phyloP scores from a whole-genome alignment of 1,139 yeast species.

The Sugiyamaella xylanicola region DNA sequence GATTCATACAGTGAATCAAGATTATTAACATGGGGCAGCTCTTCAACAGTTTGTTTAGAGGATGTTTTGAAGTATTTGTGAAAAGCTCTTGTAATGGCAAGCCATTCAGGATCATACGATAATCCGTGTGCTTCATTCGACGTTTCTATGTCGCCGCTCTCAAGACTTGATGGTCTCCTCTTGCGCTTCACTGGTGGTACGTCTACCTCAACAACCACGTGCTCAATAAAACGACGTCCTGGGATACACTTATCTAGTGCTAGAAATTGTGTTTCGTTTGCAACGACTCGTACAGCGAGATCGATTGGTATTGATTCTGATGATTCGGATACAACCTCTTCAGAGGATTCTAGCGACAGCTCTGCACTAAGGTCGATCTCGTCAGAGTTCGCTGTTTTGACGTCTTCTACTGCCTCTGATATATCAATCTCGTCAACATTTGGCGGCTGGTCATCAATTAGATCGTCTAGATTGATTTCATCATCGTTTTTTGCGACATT shows the following conservation, averaged over 20 bases:
- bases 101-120: constrained; percentile 45
- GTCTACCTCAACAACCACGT: constrained; percentile 42
- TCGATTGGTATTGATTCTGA: no score
- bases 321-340: not conserved
- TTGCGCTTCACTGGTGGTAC: constrained; percentile 25
- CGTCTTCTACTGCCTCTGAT: no score
- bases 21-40: constrained; percentile 9
- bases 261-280: constrained; percentile 48
- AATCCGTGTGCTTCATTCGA: constrained; percentile 21
- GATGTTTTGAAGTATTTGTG: constrained; percentile 29
- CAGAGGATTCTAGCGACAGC: not conserved
- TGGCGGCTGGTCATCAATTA: constrained; percentile 5
- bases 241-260: constrained; percentile 88
- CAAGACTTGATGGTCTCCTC: constrained; percentile 7
- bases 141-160: not conserved
- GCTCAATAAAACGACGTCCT: constrained; percentile 55
- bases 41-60: constrained; percentile 17
- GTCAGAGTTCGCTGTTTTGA: constrained; percentile 27
- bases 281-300: not conserved
- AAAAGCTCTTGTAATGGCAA: constrained; percentile 41
- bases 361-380: constrained; percentile 31
- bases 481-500: constrained; percentile 31
- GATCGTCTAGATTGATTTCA: constrained; percentile 23
- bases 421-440: not conserved
- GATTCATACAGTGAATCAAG: constrained; percentile 22